These are phyloP conservation scores for Chenopodium formosanum DNA, from an alignment of 148 eudicot genomes.

Conservation along the genomic window DNA sequence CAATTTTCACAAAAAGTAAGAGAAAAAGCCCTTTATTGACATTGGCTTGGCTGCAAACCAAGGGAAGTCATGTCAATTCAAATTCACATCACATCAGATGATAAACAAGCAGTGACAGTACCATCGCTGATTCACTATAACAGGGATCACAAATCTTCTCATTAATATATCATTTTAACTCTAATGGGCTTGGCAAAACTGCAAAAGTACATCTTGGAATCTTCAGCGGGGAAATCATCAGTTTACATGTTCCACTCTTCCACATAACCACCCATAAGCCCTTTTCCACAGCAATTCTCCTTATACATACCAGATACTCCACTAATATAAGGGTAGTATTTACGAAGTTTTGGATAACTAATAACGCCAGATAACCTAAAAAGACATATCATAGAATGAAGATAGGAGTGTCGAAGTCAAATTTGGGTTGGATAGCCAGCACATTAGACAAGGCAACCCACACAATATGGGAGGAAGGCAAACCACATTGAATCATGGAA, in stretches of 20 bases:
- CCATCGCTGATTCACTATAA: not conserved
- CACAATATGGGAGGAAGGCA: not conserved
- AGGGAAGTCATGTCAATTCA: not conserved
- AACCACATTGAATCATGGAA: not conserved
- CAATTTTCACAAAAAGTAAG: not conserved
- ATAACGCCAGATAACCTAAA: not conserved
- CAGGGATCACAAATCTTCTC: not conserved
- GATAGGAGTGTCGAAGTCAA: not conserved
- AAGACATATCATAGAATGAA: not conserved
- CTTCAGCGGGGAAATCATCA: not conserved
- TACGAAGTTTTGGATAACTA: not conserved
- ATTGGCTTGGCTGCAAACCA: not conserved
- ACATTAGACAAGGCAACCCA: not conserved
- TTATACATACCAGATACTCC: not conserved
- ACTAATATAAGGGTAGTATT: not conserved
- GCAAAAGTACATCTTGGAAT: not conserved
- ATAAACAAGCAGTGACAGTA: not conserved
- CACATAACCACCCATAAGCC: not conserved
- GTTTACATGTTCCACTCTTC: not conserved
- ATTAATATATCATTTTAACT: not conserved
- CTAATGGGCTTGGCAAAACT: not conserved
- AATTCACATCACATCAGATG: not conserved
- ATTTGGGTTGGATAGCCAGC: not conserved
- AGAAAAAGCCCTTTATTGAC: not conserved
- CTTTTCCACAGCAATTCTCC: not conserved